Conservation (phyloP, 1,139 yeast species). For the Yamadazyma siamensis region DNA sequence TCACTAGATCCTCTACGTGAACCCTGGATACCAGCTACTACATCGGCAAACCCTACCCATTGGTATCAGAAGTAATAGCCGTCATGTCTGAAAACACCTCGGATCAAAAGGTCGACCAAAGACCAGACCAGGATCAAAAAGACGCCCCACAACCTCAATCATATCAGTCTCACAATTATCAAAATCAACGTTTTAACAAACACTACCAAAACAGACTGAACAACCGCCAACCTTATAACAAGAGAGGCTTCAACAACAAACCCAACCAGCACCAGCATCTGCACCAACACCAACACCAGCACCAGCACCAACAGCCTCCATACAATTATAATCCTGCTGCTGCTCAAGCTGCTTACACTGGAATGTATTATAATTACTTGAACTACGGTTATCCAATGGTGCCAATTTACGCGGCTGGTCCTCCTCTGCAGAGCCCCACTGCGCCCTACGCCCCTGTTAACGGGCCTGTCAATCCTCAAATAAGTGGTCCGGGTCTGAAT, state of each 20-base stretch:
- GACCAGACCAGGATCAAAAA: no score
- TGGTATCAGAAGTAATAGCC: no score
- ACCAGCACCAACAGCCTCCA: conserved; percentile 7
- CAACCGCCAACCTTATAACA: conserved; percentile 6
- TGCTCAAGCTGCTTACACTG: conserved; percentile 12
- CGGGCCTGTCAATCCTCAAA: background rate
- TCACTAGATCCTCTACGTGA: no score
- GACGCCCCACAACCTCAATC: no score
- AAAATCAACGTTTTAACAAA: conserved; percentile 4
- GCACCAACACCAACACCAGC: conserved; percentile 6
- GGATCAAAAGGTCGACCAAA: no score
- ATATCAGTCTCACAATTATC: no score
- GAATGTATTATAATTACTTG: conserved; percentile 18
- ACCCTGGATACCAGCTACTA: no score
- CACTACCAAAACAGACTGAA: conserved; percentile 6
- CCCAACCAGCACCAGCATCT: conserved; percentile 8
- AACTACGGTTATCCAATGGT: conserved; percentile 14
- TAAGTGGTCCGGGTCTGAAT: background rate
- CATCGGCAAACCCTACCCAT: no score
- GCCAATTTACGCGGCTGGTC: conserved; percentile 10
- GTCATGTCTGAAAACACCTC: no score
- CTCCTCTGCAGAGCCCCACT: conserved; percentile 9
- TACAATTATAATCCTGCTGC: conserved; percentile 15
- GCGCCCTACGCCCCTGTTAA: conserved; percentile 1
- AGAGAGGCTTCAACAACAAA: conserved; percentile 5